Conservation (phyloP, 1,139 yeast genomes). For the Geotrichum cucujoidarum region DNA sequence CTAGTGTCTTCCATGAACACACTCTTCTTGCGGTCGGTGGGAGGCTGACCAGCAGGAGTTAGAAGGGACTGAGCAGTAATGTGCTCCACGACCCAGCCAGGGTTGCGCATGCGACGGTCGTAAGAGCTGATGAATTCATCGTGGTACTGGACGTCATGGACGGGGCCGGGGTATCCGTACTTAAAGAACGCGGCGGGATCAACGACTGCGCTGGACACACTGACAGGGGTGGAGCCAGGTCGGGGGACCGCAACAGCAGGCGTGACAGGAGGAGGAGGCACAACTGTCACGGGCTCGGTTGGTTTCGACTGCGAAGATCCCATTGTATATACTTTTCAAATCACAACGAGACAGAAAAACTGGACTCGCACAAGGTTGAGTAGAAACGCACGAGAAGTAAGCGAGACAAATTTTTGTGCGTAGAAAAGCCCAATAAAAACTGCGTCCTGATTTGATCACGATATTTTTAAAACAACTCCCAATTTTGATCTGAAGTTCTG, state of each 20-base stretch:
- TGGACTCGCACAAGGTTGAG: too few species aligned
- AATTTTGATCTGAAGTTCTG: too few species aligned
- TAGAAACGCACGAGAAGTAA: too few species aligned
- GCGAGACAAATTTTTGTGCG: too few species aligned
- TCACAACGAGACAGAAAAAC: too few species aligned
- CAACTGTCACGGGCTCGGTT: not conserved
- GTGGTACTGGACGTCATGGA: slow-evolving; percentile 71
- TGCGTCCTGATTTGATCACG: too few species aligned
- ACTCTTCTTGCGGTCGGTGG: slow-evolving; percentile 65
- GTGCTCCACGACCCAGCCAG: slow-evolving; percentile 91
- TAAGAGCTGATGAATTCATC: slow-evolving; percentile 79
- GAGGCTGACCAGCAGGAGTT: slow-evolving; percentile 34
- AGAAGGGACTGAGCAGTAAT: slow-evolving; percentile 68
- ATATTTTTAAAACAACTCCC: too few species aligned
- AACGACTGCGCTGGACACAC: slow-evolving; percentile 6
- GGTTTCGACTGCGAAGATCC: slow-evolving; percentile 17
- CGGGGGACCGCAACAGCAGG: not conserved
- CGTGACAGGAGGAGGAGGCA: not conserved
- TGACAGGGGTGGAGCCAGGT: not conserved
- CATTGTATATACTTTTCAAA: slow-evolving; percentile 4
- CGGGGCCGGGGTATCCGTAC: slow-evolving; percentile 93
- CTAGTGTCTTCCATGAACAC: slow-evolving; percentile 80
- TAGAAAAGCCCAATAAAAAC: too few species aligned
- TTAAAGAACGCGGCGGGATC: slow-evolving; percentile 48
- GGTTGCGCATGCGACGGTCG: slow-evolving; percentile 79